phyloP scores from a whole-genome alignment of 1,139 yeast genomes.

The Lodderomyces elongisporus region DNA sequence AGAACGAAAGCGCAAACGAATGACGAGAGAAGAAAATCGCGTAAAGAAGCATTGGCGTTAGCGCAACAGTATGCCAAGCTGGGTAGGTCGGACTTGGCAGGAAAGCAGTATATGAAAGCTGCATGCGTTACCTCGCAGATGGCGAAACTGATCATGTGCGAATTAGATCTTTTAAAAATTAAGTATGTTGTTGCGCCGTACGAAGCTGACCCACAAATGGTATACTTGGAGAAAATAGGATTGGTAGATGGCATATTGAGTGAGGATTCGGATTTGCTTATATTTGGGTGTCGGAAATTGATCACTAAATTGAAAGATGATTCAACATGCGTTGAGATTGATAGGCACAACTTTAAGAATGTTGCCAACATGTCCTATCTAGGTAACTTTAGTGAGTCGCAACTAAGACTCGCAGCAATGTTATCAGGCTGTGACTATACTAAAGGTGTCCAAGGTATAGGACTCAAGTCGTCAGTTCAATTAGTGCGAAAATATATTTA shows the following conservation, averaged over 20 bases:
- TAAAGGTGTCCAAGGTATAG: conserved; percentile 76
- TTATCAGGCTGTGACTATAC: conserved; percentile 96
- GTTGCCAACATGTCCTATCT: conserved; percentile 45
- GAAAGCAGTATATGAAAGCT: conserved; percentile 68
- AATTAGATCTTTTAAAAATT: conserved; percentile 54
- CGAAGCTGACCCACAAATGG: conserved; percentile 98
- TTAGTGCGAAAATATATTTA: conserved; percentile 49
- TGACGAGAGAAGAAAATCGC: conserved; percentile 48
- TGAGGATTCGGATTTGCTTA: conserved; percentile 89
- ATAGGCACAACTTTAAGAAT: conserved; percentile 45
- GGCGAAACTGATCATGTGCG: conserved; percentile 82
- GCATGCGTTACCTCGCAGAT: conserved; percentile 86
- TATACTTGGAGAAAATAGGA: conserved; percentile 72
- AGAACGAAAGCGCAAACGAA: conserved; percentile 81
- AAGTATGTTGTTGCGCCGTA: conserved; percentile 91
- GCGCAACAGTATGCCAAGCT: conserved; percentile 47
- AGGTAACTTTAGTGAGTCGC: conserved; percentile 45
- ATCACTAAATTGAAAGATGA: conserved; percentile 77
- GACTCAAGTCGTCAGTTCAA: conserved; percentile 70
- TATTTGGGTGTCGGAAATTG: conserved; percentile 77
- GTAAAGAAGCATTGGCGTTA: conserved; percentile 53
- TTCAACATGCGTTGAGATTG: conserved; percentile 71
- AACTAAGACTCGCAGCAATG: conserved; percentile 74
- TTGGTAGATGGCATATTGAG: conserved; percentile 81
- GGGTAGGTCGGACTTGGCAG: conserved; percentile 59